Conservation (phyloP, 1,284 basidiomycete genomes). For the Takashimella koratensis region DNA sequence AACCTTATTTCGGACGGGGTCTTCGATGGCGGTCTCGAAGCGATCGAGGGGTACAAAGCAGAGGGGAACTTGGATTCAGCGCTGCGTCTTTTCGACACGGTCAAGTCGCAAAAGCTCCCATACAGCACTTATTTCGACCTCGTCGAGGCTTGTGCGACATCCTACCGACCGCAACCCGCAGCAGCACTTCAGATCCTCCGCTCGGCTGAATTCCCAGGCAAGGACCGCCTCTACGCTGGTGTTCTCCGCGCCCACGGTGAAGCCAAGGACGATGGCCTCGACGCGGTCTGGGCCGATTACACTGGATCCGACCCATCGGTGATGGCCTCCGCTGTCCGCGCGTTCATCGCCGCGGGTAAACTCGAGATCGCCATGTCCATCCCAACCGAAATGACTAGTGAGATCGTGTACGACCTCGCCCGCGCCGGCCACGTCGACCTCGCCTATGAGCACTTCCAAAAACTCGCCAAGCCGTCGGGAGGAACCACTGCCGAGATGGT, state of each 20-base stretch:
- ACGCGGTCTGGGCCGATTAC: constrained; percentile 3
- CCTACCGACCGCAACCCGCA: not conserved
- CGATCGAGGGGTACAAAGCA: constrained; percentile 27
- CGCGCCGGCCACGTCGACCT: constrained; percentile 59
- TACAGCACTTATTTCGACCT: not conserved
- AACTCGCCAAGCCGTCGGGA: constrained; percentile 18
- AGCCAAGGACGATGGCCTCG: not conserved
- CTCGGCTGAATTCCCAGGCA: constrained; percentile 40
- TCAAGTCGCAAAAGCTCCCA: not conserved
- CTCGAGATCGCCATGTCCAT: constrained; percentile 64
- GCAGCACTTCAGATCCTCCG: constrained; percentile 56
- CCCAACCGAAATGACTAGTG: constrained; percentile 65
- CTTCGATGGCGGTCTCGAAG: constrained; percentile 3
- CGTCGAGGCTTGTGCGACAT: not conserved
- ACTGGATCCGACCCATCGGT: constrained; percentile 35
- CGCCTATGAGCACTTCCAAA: constrained; percentile 68
- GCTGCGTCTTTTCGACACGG: constrained; percentile 48
- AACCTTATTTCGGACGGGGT: constrained; percentile 1
- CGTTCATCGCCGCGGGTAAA: constrained; percentile 65
- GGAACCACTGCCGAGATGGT: constrained; percentile 27
- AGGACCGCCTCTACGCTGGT: constrained; percentile 49
- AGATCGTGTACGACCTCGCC: constrained; percentile 66
- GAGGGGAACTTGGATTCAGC: constrained; percentile 72
- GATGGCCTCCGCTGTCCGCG: constrained; percentile 71
- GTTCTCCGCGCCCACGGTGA: constrained; percentile 58